Evolutionary conservation across 257 asterid species (phyloP).

Genomic region (Solanum rostratum): DNA sequence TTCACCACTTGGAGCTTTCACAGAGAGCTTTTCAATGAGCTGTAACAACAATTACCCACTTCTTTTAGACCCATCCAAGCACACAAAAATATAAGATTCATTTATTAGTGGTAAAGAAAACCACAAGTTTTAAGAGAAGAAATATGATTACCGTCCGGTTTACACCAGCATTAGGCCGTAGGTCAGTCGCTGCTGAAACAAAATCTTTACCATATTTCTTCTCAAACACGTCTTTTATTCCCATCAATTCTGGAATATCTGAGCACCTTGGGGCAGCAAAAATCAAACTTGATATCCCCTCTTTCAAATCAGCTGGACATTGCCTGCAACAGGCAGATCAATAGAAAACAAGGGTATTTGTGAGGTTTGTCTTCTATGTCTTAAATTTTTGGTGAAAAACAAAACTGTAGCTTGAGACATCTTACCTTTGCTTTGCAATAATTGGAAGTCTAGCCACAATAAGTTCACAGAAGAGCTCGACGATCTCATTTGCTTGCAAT

Average conservation of each 20-base stretch:
- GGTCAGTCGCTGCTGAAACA: constrained; percentile 84
- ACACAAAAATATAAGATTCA: neutral
- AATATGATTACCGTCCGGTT: constrained; percentile 55
- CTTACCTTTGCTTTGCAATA: constrained; percentile 87
- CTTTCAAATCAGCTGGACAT: constrained; percentile 93
- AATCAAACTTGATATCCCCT: constrained; percentile 82
- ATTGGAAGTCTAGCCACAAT: constrained; percentile 75
- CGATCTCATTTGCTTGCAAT: constrained; percentile 87
- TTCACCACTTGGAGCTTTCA: constrained; percentile 83
- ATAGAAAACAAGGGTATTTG: neutral
- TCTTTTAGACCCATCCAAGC: neutral
- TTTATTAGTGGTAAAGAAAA: neutral
- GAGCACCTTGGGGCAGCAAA: constrained; percentile 98
- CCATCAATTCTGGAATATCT: constrained; percentile 75
- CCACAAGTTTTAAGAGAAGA: neutral
- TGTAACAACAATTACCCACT: constrained; percentile 16
- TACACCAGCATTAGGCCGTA: constrained; percentile 91
- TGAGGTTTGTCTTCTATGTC: neutral
- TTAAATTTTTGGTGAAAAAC: neutral
- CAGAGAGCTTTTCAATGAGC: constrained; percentile 97
- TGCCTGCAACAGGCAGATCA: constrained; percentile 40
- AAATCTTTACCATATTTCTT: constrained; percentile 92
- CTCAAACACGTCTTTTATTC: constrained; percentile 58
- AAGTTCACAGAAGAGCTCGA: constrained; percentile 90
- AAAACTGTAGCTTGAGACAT: constrained; percentile 9